Evolutionary conservation across 352 stramenopile genomes (phyloP), one percentile per base, ranked within the genome.

Genomic region (Phytophthora syringae): DNA sequence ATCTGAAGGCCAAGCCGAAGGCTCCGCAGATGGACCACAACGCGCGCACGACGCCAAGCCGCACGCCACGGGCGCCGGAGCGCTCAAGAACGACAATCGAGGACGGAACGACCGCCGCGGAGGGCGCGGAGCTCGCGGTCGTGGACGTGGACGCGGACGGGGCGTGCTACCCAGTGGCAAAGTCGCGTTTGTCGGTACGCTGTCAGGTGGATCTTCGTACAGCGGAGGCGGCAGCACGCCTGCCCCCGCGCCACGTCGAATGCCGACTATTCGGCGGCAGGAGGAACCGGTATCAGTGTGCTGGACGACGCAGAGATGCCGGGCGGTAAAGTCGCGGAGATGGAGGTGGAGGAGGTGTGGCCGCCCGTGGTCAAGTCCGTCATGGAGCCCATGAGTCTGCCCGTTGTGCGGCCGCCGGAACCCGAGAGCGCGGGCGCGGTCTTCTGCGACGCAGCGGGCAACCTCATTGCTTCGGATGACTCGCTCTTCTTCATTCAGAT

Each of bases 211-310:
- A 13, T 94, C 87, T 40, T 93, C 84, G 20, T 93, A 88, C 62
- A 93, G 84, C 51, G 73, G 71, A 55, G 75, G 73, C 2, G 54
- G 67, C 36, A 74, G 58, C 7, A 40, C 68, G 2, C 59, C 76
- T 15, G 74, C 82, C 79, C 77, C 4, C 81, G 81, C 12, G 49
- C 60, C 4, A 67, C 61, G 0, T 47, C 37, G 21, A 58, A 58
- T 20, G 52, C 54, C 15, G 70, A 80, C 20, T 91, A 90, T 57
- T 72, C 76, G 21, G 82, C 86, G 15, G 85, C 88, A 24, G 84
- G 91, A 22, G 88, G 84, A n/a, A 77, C 89, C 5, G 88, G 88
- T 27, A 95, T 95, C 65, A 95, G 88, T 74, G 79, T 95, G 15
- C 60, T 95, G 15, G 88, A 95, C 44, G 80, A 93, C 18, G 76